Evolutionary conservation across 108 stramenopile genomes (phyloP).

Genomic region (Pseudonitzschia multistriata): DNA sequence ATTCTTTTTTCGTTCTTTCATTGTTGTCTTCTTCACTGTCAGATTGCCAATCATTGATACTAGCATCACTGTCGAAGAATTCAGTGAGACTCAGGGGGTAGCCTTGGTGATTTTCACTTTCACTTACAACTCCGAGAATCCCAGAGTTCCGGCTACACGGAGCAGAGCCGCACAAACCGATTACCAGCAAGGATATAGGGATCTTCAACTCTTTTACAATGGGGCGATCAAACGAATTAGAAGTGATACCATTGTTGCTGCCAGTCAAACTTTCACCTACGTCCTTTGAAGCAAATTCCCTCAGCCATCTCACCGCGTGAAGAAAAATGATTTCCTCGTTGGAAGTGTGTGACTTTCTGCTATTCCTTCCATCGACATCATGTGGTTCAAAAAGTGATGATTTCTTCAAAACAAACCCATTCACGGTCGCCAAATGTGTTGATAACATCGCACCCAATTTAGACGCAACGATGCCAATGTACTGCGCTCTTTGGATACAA

Average conservation of each 20-base stretch:
- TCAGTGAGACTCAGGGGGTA: conserved; percentile 40
- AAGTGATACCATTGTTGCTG: conserved; percentile 16
- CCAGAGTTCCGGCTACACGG: conserved; percentile 18
- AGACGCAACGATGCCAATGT: conserved; percentile 39
- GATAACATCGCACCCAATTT: conserved; percentile 59
- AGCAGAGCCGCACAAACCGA: conserved; percentile 67
- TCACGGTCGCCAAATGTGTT: conserved; percentile 34
- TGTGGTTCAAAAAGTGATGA: neutral
- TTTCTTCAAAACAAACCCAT: conserved; percentile 17
- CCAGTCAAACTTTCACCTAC: neutral
- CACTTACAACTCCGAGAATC: neutral
- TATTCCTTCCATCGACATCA: neutral
- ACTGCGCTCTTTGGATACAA: conserved; percentile 38
- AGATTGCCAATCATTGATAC: conserved; percentile 48
- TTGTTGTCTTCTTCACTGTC: conserved; percentile 29
- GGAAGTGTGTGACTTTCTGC: neutral
- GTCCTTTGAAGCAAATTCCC: conserved; percentile 45
- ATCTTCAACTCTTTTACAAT: conserved; percentile 35
- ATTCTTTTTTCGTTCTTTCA: conserved; percentile 18
- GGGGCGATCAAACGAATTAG: conserved; percentile 36
- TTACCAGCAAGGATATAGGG: conserved; percentile 54
- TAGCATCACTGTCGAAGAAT: conserved; percentile 77
- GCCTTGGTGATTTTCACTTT: neutral
- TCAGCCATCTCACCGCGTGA: conserved; percentile 56
- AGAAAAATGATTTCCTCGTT: conserved; percentile 30